These are phyloP conservation scores for Berberis thunbergii DNA, from an alignment of 164 flowering plant species.

Conservation along the genomic window DNA sequence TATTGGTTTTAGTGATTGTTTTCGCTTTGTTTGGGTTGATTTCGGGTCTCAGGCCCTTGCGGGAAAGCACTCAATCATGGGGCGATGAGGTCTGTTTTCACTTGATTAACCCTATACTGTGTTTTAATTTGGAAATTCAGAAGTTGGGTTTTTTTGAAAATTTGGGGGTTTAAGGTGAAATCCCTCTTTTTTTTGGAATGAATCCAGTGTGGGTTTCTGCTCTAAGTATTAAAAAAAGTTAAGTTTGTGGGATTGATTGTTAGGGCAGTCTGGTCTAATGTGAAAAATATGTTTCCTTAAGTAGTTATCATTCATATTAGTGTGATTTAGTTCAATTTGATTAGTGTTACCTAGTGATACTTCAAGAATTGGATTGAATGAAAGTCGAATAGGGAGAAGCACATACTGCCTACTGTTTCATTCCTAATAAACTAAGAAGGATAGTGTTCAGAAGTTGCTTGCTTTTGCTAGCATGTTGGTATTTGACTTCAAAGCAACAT, in stretches of 20 bases:
- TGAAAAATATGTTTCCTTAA: background rate
- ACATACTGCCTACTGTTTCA: too few species aligned
- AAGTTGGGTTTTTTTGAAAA: background rate
- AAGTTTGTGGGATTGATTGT: background rate
- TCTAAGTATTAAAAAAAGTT: too few species aligned
- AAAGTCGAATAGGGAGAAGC: too few species aligned
- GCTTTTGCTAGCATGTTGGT: too few species aligned
- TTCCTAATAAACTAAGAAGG: too few species aligned
- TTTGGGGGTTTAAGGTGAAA: background rate
- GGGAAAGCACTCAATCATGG: slow-evolving; percentile 68
- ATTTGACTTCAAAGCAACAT: too few species aligned
- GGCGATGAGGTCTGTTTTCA: slow-evolving; percentile 66
- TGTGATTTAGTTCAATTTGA: background rate
- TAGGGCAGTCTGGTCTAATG: background rate
- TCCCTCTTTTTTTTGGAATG: background rate
- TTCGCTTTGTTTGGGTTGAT: slow-evolving; percentile 27
- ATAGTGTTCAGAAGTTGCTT: too few species aligned
- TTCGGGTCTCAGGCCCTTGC: slow-evolving; percentile 63
- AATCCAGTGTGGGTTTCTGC: background rate
- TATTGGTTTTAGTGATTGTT: slow-evolving; percentile 19
- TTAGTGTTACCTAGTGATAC: background rate
- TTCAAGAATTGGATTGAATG: too few species aligned
- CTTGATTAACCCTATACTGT: background rate
- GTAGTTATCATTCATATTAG: background rate
- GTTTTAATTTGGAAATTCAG: background rate